phyloP scores from a whole-genome alignment of 345 rosid genomes.

The Excoecaria agallocha region DNA sequence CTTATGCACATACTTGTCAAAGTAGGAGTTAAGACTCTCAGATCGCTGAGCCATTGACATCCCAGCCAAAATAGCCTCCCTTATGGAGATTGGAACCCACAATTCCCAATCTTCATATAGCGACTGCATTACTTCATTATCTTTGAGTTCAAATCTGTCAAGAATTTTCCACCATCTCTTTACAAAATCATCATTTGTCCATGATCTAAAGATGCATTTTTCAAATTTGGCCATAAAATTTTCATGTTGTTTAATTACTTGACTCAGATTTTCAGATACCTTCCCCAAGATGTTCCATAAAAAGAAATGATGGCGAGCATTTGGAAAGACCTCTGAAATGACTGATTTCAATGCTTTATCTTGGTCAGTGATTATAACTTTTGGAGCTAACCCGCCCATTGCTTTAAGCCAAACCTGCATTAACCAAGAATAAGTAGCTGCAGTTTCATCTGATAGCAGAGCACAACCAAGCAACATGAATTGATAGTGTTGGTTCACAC shows the following conservation, averaged over 20 bases:
- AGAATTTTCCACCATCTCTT: slow-evolving; percentile 70
- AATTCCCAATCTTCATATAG: slow-evolving; percentile 54
- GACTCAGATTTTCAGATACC: slow-evolving; percentile 54
- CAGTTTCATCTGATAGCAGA: slow-evolving; percentile 53
- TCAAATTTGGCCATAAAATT: slow-evolving; percentile 56
- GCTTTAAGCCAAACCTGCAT: slow-evolving; percentile 65
- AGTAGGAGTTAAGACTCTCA: slow-evolving; percentile 53
- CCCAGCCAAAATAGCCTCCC: slow-evolving; percentile 53
- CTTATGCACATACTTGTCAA: slow-evolving; percentile 62
- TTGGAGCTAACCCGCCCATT: slow-evolving; percentile 61
- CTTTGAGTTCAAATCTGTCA: slow-evolving; percentile 53
- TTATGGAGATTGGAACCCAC: slow-evolving; percentile 61
- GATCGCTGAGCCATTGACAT: slow-evolving; percentile 58
- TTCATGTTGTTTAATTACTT: slow-evolving; percentile 49
- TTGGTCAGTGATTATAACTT: slow-evolving; percentile 54
- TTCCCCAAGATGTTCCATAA: slow-evolving; percentile 58
- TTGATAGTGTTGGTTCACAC: slow-evolving; percentile 68
- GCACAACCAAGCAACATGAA: slow-evolving; percentile 65
- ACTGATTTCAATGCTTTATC: slow-evolving; percentile 43
- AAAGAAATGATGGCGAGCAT: slow-evolving; percentile 48
- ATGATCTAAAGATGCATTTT: slow-evolving; percentile 62
- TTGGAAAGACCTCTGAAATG: slow-evolving; percentile 48
- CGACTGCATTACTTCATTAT: slow-evolving; percentile 49
- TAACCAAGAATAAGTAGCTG: slow-evolving; percentile 56
- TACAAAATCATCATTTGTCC: slow-evolving; percentile 53